Evolutionary conservation across 2,329 filamentous ascomycete genomes (phyloP), one percentile per base, ranked within the genome.

Genomic region (Dendryphion nanum): DNA sequence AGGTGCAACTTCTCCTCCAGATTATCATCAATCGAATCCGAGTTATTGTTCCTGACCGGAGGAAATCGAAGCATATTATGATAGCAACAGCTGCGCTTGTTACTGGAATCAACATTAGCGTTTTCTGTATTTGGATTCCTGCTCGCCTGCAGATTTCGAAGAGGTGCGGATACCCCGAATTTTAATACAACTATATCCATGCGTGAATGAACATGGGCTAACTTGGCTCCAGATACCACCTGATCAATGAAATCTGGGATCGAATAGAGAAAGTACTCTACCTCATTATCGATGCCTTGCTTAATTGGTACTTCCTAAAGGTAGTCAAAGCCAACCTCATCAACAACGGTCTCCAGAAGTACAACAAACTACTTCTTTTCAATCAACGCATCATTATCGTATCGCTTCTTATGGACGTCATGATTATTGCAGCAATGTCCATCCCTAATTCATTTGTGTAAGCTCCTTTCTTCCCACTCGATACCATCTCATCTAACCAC

Each of bases 371-470:
- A 0, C 67, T 76, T 3, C 59, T 59, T 6, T 77, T 76, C 59
- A 78, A 77, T 36, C 68, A 71, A 17, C 66, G 66, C 29, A 68
- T 78, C 13, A 74, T 78, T 51, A 20, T 69, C 4, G 30, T 78
- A 1, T 77, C 75, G 0, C 59, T 78, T 5, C 51, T 66, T 3
- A 74, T 78, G 71, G 75, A 78, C 42, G 62, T 64, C 18, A 66
- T 69, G 57, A 67, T 74, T 6, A 72, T 75, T 17, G 69, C 62
- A 3, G 57, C 71, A 18, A 74, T 74, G 71, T 71, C 65, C 2
- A 63, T 74, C 5, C 64, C 62, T 0, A 69, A 73, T 43, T 66
- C 63, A n/a, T 65, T 69, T n/a, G 63, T 74, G 66, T 68, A 61
- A 42, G 57, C 15, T 12, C 10, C 19, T 4, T 18, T 10, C 7